A percentile compares a stretch with the other conserved stretches of the same genome.
Conservation (phyloP, 345 rosid genomes). For the Arabidopsis arenosa region DNA sequence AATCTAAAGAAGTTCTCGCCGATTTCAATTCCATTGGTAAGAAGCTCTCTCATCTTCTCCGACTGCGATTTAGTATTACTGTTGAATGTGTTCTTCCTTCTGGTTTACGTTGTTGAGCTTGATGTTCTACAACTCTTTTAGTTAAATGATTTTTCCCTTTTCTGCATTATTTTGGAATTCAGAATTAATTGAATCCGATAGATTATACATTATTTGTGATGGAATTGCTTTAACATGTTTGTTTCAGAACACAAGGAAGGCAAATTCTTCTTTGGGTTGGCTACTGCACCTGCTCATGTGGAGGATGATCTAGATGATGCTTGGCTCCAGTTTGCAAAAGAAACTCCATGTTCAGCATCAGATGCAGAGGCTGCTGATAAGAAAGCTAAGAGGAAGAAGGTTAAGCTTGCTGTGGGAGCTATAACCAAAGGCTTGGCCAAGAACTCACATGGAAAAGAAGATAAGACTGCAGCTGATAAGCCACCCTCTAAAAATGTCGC, state of each 20-base stretch:
- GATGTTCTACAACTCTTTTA: neutral
- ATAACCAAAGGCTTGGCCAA: conserved; percentile 81
- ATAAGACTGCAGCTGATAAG: conserved; percentile 38
- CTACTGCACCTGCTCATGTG: conserved; percentile 95
- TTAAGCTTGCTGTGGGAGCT: conserved; percentile 85
- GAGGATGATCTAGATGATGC: conserved; percentile 92
- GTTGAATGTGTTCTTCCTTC: neutral
- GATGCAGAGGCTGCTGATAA: conserved; percentile 67
- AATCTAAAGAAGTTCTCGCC: conserved; percentile 74
- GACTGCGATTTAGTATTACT: conserved; percentile 4
- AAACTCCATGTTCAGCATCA: conserved; percentile 49
- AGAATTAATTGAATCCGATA: no score
- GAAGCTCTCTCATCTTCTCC: conserved; percentile 13
- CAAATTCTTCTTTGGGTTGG: conserved; percentile 94
- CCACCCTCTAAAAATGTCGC: conserved; percentile 78
- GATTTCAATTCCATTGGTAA: conserved; percentile 61
- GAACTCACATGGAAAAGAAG: conserved; percentile 51
- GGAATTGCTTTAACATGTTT: neutral
- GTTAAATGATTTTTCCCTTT: neutral
- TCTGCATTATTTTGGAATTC: neutral
- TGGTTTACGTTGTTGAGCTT: neutral
- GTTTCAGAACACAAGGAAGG: conserved; percentile 43
- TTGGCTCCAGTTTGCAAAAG: conserved; percentile 92
- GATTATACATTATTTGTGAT: neutral
- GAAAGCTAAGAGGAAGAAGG: conserved; percentile 46